Base-by-base conservation (phyloP, 208 protist species). In the Crithidia sp. region DNA sequence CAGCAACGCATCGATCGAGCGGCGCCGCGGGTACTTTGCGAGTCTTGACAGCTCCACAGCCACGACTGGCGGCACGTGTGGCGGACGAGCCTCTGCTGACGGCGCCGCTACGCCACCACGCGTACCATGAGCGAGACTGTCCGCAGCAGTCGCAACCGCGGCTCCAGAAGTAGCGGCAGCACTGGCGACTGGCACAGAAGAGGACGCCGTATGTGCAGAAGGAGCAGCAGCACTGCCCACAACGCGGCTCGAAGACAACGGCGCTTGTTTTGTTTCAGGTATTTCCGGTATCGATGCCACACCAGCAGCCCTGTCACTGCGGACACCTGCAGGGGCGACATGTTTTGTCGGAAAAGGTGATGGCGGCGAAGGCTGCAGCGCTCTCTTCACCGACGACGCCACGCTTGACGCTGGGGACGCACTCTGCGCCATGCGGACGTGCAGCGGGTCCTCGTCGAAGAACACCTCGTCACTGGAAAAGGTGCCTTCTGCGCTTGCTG, bases 401-500 rank as follows among this genome's bases (percentile, higher is more conserved):
- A 13, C 45, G 9, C 45, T 49, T 13, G 45, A 49, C 0, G 45
- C 0, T 49, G 12, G 12, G 7, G 45, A 13, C 6, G 43, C 50
- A 36, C 5, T 5, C 5, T 2, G 28, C 2, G 17, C 53, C 14
- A 54, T n/a, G 3, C 8, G 49, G 12, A 40, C 5, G 36, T 54
- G 43, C 12, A 82, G 63, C 10, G 67, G 53, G 17, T 76, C 71
- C n/a, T 76, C 73, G 43, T 78, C 77, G 28, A 82, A 77, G 62
- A 75, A 78, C 3, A 77, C n/a, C 5, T 77, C 76, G 14, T 56
- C 64, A n/a, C 9, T 13, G 6, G 61, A 37, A n/a, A 5, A 8
- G n/a, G 5, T 57, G 5, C 28, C 28, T 1, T 28, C 28, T 28
- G 36, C 17, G 10, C 13, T 57, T 13, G 17, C 37, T 12, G 40